Base-by-base conservation (phyloP, 352 stramenopile species). In the Pythium brachiatum region DNA sequence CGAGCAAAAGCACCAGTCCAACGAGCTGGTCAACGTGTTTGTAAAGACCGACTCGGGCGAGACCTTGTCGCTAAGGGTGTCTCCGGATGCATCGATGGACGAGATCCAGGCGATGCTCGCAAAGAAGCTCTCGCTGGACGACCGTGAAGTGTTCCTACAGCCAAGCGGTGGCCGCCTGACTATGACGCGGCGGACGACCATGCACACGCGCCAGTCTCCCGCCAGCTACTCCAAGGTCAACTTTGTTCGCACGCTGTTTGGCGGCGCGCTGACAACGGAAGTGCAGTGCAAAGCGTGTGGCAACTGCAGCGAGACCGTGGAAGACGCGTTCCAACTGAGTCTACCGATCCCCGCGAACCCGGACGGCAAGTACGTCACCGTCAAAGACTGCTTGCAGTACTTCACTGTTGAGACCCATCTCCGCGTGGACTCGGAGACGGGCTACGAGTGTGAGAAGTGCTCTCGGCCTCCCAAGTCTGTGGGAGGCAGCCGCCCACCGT, bases 371-470 rank as follows among this genome's bases (percentile, higher is more conserved):
- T 2, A 16, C 16, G 15, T 69, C 5, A 21, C 44, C 1, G 15
- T 69, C 29, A 50, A 60, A 21, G 76, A 87, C 57, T 90, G 81
- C 36, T 68, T 90, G 7, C 38, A 75, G n/a, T 66, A 65, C 9
- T 87, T 90, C 15, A 69, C 87, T 13, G 63, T 57, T 18, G 72
- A 81, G 58, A 86, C 76, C 5, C 58, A 80, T 38, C 60, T 90
- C 12, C 57, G 74, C 1, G 77, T 88, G 29, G 62, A 68, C 11
- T 57, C 69, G 1, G 79, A 87, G 21, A 90, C 87, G n/a, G 81
- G 81, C 31, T 90, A 90, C 57, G 76, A 90, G 43, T 90, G 81
- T 39, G 76, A 88, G 8, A 79, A 82, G 27, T 90, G 81, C 29
- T 86, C 78, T 0, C 75, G 73, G 2, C 69, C 75, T 38, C 57